Evolutionary conservation across 2,329 filamentous ascomycete species (phyloP).

Genomic region (Sordariomycetes sp.): DNA sequence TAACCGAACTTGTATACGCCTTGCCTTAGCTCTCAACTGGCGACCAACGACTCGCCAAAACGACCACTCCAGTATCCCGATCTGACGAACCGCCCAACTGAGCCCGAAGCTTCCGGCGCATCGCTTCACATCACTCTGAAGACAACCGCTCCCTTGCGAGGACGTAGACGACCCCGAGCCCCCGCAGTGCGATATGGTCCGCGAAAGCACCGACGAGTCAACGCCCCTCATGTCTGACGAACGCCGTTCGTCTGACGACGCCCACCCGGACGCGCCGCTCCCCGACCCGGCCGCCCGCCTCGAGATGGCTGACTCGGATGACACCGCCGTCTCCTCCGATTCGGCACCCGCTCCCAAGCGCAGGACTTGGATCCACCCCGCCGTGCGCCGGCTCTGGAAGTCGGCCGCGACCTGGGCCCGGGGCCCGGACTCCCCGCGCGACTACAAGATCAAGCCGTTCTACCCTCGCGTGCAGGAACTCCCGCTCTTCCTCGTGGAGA

Average conservation of each 20-base stretch:
- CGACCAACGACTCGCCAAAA: too few species aligned
- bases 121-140: background rate
- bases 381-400: slow-evolving; percentile 33
- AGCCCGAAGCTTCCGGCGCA: too few species aligned
- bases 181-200: slow-evolving; percentile 1
- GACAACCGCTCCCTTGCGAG: background rate
- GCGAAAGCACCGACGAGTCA: slow-evolving; percentile 14
- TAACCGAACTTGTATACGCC: too few species aligned
- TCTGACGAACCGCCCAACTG: too few species aligned
- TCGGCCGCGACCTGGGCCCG: slow-evolving; percentile 36
- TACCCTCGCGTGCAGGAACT: slow-evolving; percentile 58
- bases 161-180: background rate
- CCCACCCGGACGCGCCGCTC: slow-evolving; percentile 32
- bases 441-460: slow-evolving; percentile 43
- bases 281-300: slow-evolving; percentile 22
- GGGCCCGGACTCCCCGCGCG: slow-evolving; percentile 39
- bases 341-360: slow-evolving; percentile 13
- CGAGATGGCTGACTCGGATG: slow-evolving; percentile 33
- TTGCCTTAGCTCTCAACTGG: too few species aligned
- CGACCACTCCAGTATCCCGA: too few species aligned
- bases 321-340: slow-evolving; percentile 40
- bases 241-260: slow-evolving; percentile 13
- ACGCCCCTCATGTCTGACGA: slow-evolving; percentile 28
- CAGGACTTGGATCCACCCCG: slow-evolving; percentile 38
- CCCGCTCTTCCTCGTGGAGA: slow-evolving; percentile 53